Percentiles rank a stretch among this genome's conserved stretches.
Conservation (phyloP, 2,329 filamentous ascomycete species). For the Diaporthe citrichinensis region DNA sequence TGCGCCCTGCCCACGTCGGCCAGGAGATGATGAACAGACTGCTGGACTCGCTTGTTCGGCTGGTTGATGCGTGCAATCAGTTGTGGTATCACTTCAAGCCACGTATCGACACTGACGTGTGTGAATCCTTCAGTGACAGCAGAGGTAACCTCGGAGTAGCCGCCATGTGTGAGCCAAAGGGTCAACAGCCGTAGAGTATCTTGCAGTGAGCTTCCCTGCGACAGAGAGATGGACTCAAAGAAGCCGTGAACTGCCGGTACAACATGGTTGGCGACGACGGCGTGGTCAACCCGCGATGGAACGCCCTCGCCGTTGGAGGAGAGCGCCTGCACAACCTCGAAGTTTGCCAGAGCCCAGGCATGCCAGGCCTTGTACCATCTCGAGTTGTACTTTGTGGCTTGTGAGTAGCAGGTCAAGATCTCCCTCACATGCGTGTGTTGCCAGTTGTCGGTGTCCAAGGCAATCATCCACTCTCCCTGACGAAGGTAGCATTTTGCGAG, state of each 20-base stretch:
- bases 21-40: slow-evolving; percentile 91
- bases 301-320: slow-evolving; percentile 74
- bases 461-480: slow-evolving; percentile 95
- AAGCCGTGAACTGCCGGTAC: slow-evolving; percentile 96
- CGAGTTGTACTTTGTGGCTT: slow-evolving; percentile 93
- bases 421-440: slow-evolving; percentile 87
- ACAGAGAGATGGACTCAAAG: slow-evolving; percentile 96
- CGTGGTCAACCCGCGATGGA: slow-evolving; percentile 66
- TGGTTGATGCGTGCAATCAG: slow-evolving; percentile 98
- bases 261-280: slow-evolving; percentile 86
- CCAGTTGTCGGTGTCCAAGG: slow-evolving; percentile 90
- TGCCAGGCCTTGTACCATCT: slow-evolving; percentile 99
- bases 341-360: slow-evolving; percentile 97
- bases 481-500: slow-evolving; percentile 96
- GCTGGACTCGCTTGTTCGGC: slow-evolving; percentile 88
- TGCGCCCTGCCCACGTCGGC: slow-evolving; percentile 94
- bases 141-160: slow-evolving; percentile 86
- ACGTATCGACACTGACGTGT: slow-evolving; percentile 95
- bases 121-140: slow-evolving; percentile 92
- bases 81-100: slow-evolving; percentile 98
- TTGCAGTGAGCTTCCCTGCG: slow-evolving; percentile 91
- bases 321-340: slow-evolving; percentile 93
- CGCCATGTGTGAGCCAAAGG: slow-evolving; percentile 96
- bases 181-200: slow-evolving; percentile 94
- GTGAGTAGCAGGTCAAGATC: slow-evolving; percentile 89